Percentiles rank a stretch among this genome's conserved stretches.
phyloP scores from a whole-genome alignment of 257 asterid genomes.

The Jacaranda mimosifolia region DNA sequence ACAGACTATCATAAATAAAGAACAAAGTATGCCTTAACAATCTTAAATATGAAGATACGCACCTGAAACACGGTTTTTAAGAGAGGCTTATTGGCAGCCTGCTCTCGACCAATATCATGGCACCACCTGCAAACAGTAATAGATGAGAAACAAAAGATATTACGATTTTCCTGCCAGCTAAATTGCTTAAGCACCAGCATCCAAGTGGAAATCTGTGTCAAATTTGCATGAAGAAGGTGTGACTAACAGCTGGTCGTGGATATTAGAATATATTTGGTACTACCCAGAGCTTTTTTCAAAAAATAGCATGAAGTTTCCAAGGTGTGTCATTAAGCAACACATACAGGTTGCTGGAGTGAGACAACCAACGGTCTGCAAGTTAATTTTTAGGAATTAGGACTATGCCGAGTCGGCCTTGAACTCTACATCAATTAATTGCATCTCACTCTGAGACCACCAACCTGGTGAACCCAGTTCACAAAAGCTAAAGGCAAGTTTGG shows the following conservation, averaged over 20 bases:
- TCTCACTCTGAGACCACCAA: no score
- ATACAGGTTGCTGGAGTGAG: background rate
- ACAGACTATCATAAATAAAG: constrained; percentile 18
- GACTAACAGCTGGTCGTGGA: background rate
- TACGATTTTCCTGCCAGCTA: background rate
- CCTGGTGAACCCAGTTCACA: no score
- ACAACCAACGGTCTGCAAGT: background rate
- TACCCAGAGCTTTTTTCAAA: background rate
- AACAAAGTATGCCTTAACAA: background rate
- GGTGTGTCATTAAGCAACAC: background rate
- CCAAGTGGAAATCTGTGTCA: no score
- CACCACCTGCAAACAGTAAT: constrained; percentile 71
- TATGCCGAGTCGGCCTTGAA: background rate
- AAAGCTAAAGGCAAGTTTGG: no score
- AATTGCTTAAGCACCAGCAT: constrained; percentile 9
- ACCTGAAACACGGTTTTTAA: constrained; percentile 92
- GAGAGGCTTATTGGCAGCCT: constrained; percentile 89
- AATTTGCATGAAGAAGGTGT: background rate
- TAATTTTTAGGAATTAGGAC: background rate
- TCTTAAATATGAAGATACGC: background rate
- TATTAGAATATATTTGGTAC: background rate
- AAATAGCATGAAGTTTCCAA: background rate
- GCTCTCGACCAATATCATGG: constrained; percentile 95
- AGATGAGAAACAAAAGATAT: background rate
- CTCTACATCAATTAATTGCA: no score